A percentile compares a stretch with the other conserved stretches of the same genome.
Evolutionary conservation across 352 stramenopile genomes (phyloP).

Genomic region (Globisporangium megalacanthum): DNA sequence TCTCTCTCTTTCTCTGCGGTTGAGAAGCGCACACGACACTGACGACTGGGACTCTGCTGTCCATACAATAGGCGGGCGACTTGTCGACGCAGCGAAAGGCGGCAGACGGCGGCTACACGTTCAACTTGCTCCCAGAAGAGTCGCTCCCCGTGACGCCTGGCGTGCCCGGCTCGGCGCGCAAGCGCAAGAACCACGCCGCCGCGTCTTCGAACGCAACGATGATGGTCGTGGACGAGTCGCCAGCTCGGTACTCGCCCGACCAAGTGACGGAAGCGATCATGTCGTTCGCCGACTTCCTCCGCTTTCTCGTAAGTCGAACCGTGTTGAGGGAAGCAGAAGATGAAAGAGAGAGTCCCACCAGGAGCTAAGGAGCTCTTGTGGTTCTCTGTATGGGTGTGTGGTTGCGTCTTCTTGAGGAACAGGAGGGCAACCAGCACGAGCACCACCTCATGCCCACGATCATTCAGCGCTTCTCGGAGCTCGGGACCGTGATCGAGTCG

Average conservation of each 20-base stretch:
- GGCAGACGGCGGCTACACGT: conserved; percentile 32
- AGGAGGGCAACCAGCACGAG: conserved; percentile 73
- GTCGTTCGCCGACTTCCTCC: conserved; percentile 75
- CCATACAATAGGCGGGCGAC: conserved; percentile 16
- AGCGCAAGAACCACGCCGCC: conserved; percentile 18
- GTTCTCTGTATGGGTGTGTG: conserved; percentile 16
- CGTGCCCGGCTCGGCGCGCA: conserved; percentile 19
- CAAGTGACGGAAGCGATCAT: conserved; percentile 76
- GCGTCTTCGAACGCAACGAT: conserved; percentile 14
- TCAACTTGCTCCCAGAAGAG: conserved; percentile 50
- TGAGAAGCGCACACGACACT: background rate
- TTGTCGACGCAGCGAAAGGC: conserved; percentile 26
- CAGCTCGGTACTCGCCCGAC: conserved; percentile 60
- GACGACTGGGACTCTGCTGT: background rate
- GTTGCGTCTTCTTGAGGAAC: conserved; percentile 43
- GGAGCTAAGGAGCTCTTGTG: conserved; percentile 28
- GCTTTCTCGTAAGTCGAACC: conserved; percentile 61
- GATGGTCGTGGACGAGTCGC: conserved; percentile 30
- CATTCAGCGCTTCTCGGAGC: conserved; percentile 68
- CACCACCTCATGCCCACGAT: conserved; percentile 73
- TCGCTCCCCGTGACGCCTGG: conserved; percentile 14
- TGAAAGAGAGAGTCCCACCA: background rate
- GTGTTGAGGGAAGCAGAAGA: too few species aligned
- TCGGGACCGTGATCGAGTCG: conserved; percentile 77
- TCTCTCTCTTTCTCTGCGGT: background rate